A percentile compares a stretch with the other conserved stretches of the same genome.
phyloP scores from a whole-genome alignment of 1,284 basidiomycete genomes.

The Peniophora sp. region DNA sequence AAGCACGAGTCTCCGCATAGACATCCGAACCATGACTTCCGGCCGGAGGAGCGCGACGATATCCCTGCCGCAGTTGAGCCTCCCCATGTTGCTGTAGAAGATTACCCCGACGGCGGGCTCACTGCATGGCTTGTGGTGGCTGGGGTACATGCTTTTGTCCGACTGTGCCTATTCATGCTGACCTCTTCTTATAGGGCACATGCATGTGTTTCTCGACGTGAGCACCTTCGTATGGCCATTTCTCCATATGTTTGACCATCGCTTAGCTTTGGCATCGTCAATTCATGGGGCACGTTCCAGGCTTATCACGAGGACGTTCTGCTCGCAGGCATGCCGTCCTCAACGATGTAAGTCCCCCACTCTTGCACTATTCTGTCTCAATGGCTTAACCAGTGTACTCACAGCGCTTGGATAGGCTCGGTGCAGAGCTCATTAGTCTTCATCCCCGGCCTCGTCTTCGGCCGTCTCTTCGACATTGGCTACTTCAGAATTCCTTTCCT shows the following conservation, averaged over 20 bases:
- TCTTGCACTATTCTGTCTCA: too few relatives aligned
- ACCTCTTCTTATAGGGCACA: slow-evolving; percentile 8
- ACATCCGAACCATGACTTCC: too few relatives aligned
- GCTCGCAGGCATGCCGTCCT: slow-evolving; percentile 28
- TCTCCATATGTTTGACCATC: not conserved
- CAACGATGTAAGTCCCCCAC: slow-evolving; percentile 55
- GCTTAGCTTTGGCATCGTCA: too few relatives aligned
- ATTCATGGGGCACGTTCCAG: slow-evolving; percentile 41
- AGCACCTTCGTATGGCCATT: slow-evolving; percentile 3
- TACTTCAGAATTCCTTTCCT: slow-evolving; percentile 34
- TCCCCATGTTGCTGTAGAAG: slow-evolving; percentile 7
- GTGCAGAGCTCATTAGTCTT: slow-evolving; percentile 43
- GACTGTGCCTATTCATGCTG: not conserved
- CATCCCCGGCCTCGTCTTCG: slow-evolving; percentile 39
- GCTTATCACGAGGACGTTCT: slow-evolving; percentile 31
- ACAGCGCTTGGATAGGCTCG: slow-evolving; percentile 72
- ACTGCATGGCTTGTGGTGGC: slow-evolving; percentile 30
- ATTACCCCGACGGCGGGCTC: slow-evolving; percentile 31
- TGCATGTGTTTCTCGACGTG: slow-evolving; percentile 24
- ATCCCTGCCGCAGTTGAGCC: not conserved
- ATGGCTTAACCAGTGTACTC: too few relatives aligned
- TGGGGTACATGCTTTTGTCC: slow-evolving; percentile 23
- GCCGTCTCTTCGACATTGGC: slow-evolving; percentile 47
- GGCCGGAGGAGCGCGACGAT: not conserved
- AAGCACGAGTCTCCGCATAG: too few relatives aligned